phyloP scores from a whole-genome alignment of 2,329 filamentous ascomycete genomes.

The Penicillium sp. region DNA sequence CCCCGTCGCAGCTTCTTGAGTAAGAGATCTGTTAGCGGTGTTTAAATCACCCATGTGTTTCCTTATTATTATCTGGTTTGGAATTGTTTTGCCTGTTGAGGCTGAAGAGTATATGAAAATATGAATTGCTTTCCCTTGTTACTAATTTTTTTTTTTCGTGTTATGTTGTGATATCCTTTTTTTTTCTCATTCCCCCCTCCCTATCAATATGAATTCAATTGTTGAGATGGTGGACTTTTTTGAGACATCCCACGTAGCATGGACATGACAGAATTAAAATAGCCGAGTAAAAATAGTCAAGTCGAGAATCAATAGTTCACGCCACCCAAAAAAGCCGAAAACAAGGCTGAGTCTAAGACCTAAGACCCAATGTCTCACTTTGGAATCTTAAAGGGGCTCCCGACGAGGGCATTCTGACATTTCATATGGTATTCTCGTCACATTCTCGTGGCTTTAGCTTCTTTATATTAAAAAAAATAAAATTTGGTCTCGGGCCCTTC shows the following conservation, averaged over 20 bases:
- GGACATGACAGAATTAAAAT: not conserved
- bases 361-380: not conserved
- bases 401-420: not conserved
- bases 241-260: not conserved
- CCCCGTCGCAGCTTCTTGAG: conserved; percentile 48
- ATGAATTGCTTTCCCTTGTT: conserved; percentile 1
- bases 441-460: not conserved
- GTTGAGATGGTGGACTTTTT: not conserved
- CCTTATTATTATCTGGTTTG: not conserved
- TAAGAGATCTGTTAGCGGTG: conserved; percentile 42
- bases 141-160: conserved; percentile 7
- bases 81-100: not conserved
- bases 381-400: not conserved
- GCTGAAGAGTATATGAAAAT: conserved; percentile 10
- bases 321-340: not conserved
- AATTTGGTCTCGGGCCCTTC: not conserved
- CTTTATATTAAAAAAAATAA: not conserved
- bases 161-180: conserved; percentile 17
- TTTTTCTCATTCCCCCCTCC: not conserved
- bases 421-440: not conserved
- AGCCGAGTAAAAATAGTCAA: not conserved
- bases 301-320: not conserved
- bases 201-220: conserved; percentile 2
- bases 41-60: conserved; percentile 6
- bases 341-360: not conserved